A percentile compares a stretch with the other conserved stretches of the same genome.
These are phyloP conservation scores for Leishmania turanica DNA, from an alignment of 208 protist genomes.

Conservation along the genomic window DNA sequence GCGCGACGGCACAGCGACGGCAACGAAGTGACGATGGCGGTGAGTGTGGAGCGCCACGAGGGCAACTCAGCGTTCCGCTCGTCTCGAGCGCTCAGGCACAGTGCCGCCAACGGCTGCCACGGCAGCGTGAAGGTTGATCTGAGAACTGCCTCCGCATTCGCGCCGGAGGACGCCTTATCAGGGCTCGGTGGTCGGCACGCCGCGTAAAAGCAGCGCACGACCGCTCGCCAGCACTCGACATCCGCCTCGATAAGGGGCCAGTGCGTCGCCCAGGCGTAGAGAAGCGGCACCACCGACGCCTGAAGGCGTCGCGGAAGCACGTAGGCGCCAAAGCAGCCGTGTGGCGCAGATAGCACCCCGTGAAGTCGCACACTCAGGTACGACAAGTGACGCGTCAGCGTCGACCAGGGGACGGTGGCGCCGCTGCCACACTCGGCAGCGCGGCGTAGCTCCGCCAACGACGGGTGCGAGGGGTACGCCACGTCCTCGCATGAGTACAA, in stretches of 20 bases:
- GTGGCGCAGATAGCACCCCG: constrained; percentile 13
- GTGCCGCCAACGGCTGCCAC: constrained; percentile 58
- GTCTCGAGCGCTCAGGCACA: constrained; percentile 38
- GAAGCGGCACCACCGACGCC: constrained; percentile 44
- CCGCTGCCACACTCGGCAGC: neutral
- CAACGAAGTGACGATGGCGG: constrained; percentile 17
- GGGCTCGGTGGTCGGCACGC: neutral
- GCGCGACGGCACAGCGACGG: constrained; percentile 35
- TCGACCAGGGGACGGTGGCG: constrained; percentile 13
- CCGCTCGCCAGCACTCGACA: constrained; percentile 36
- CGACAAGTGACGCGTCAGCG: constrained; percentile 20
- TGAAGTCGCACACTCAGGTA: constrained; percentile 18
- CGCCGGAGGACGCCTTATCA: neutral
- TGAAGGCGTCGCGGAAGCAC: constrained; percentile 47
- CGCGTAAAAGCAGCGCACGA: constrained; percentile 43
- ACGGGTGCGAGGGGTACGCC: neutral
- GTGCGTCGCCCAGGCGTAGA: constrained; percentile 72
- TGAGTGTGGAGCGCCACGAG: constrained; percentile 14
- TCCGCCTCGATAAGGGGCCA: constrained; percentile 49
- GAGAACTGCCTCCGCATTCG: neutral
- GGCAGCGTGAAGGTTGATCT: constrained; percentile 42
- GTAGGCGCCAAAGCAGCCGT: constrained; percentile 14
- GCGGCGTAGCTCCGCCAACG: constrained; percentile 3
- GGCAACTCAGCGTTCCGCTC: constrained; percentile 4
- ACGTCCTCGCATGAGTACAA: constrained; percentile 19